phyloP scores from a whole-genome alignment of 2,329 filamentous ascomycete species.

The Ilyonectria mors-panacis region DNA sequence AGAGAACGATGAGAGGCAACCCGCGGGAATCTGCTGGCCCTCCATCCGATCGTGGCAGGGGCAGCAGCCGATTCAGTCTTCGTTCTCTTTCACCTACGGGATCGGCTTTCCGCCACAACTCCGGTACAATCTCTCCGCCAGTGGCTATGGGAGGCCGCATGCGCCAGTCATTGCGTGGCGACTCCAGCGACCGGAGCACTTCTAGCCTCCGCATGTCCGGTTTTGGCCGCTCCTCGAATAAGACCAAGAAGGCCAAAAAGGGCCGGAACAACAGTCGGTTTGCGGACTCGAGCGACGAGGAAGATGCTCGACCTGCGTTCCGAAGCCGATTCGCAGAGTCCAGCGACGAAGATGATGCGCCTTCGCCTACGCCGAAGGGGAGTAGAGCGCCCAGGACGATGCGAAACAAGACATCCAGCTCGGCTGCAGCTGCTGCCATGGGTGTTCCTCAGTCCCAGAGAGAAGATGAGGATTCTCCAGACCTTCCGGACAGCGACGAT shows the following conservation, averaged over 20 bases:
- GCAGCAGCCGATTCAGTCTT: constrained; percentile 77
- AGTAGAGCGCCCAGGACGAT: constrained; percentile 55
- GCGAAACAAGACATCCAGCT: constrained; percentile 48
- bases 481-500: constrained; percentile 73
- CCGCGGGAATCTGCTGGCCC: constrained; percentile 41
- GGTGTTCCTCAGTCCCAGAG: constrained; percentile 59
- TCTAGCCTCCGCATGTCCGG: constrained; percentile 59
- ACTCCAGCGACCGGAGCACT: constrained; percentile 54
- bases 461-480: constrained; percentile 66
- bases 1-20: constrained; percentile 77
- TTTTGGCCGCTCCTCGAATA: constrained; percentile 59
- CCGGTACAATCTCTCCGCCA: constrained; percentile 54
- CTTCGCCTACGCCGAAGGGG: constrained; percentile 41
- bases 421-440: constrained; percentile 57
- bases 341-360: constrained; percentile 72
- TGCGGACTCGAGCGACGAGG: constrained; percentile 80
- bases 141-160: constrained; percentile 57
- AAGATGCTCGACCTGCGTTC: constrained; percentile 47
- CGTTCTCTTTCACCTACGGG: constrained; percentile 79
- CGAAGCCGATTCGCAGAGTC: constrained; percentile 79
- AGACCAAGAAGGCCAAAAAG: constrained; percentile 57
- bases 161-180: constrained; percentile 63
- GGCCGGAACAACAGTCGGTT: constrained; percentile 72
- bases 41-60: constrained; percentile 48
- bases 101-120: constrained; percentile 64